Evolutionary conservation across 225 moss, liverwort and hornwort genomes (phyloP), one percentile per base, ranked within the genome.

Genomic region (Marchantia polymorpha): DNA sequence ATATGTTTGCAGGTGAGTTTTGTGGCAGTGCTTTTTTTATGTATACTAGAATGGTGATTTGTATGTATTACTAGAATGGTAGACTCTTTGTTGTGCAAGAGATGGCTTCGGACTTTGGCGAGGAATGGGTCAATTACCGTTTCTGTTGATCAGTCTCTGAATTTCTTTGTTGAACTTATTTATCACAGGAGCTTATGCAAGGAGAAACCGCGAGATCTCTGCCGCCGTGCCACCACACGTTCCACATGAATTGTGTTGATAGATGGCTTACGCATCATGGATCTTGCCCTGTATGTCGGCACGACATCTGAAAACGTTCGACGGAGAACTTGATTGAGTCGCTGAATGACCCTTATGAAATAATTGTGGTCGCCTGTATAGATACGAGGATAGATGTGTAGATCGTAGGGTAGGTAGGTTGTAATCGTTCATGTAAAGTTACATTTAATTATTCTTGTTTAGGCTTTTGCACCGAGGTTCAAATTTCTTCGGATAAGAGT

Each of bases 231-330:
- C 84, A 84, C 9, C 84, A 84, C 55, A 84, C 84, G 17, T 84
- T 84, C 76, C 84, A 84, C 73, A 64, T 70, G 80, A 80, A 72
- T 27, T 84, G 84, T 60, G 80, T 84, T 7, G 84, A 84, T 30
- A 80, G 76, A 54, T 84, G 84, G 84, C 84, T 84, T 17, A 53
- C 71, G 10, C 75, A 84, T 52, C 84, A 84, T 73, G 84, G 84
- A 29, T 80, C 80, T 23, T 84, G 84, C 47, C 84, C 84, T 51
- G 84, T 84, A 58, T 84, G 84, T 64, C 80, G 84, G 27, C 84
- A 84, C 2, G 80, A 84, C 69, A 76, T 82, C 13, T 82, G 63
- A 69, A 22, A 10, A 58, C 12, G 0, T 13, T 23, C 4, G 19
- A 23, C 3, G 64, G 6, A 69, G 68, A 30, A 12, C 16, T 5